Base-by-base conservation (phyloP, 345 rosid genomes). In the Aquilaria yunnanensis region DNA sequence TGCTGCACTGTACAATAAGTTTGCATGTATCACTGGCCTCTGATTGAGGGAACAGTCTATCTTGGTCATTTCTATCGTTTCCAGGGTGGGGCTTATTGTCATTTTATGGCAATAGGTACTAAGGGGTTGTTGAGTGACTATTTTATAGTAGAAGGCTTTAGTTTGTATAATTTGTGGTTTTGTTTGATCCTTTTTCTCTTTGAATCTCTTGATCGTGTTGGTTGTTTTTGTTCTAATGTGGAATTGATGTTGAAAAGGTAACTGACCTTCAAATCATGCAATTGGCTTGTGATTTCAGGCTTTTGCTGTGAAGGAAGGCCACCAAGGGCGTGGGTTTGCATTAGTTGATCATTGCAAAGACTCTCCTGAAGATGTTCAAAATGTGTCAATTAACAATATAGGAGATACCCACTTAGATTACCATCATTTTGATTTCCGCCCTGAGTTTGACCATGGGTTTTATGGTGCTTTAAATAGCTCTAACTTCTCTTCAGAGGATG, bases 351-450 rank as follows among this genome's bases (percentile, higher is more conserved):
- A 80, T 1, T 70, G 87, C 83, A 88, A 85, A 74, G 80, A 74
- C 49, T 65, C 84, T 30, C 73, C 80, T 47, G 67, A 78, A 29
- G 81, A 75, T 33, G 69, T 62, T 64, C 78, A 61, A 16, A 45
- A 30, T 54, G 46, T 69, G 65, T 45, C 59, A 32, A 47, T 71
- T 47, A 79, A 68, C 78, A 75, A 71, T 63, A 63, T 76, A 32
- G 89, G 78, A 66, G 65, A 72, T 32, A 50, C 69, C 65, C 80
- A 77, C 41, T 62, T 82, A 79, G 91, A 88, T 32, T 88, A 77
- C 64, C 75, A 74, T 76, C 88, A 77, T 57, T 91, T 68, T 75
- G 96, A 89, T 70, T 64, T 85, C 70, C 87, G 83, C 48, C 88
- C 75, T 69, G 89, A 81, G 51, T 81, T 82, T 67, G 96, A 83